These are phyloP conservation scores for Cucumis sativus DNA, from an alignment of 306 rosid genomes.

Conservation along the genomic window DNA sequence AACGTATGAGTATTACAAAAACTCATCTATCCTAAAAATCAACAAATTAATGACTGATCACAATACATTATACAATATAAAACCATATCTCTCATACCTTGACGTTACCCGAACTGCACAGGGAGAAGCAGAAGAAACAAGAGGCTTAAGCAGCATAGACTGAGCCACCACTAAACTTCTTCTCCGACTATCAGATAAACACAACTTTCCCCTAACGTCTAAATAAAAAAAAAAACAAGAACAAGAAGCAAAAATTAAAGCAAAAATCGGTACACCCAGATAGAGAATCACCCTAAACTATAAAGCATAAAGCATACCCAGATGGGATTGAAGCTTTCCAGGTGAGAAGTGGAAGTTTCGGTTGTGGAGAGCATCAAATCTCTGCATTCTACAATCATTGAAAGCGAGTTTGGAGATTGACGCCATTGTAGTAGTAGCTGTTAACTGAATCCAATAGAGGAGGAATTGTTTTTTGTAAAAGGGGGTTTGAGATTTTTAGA, in stretches of 20 bases:
- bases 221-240: constrained; percentile 1
- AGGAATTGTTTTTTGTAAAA: not conserved
- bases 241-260: not conserved
- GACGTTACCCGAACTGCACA: constrained; percentile 14
- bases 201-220: constrained; percentile 27
- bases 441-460: not conserved
- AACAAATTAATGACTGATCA: too few relatives aligned
- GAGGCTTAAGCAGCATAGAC: constrained; percentile 27
- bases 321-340: constrained; percentile 22
- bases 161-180: constrained; percentile 23
- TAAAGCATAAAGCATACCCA: constrained; percentile 30
- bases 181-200: constrained; percentile 27
- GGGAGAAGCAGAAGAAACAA: constrained; percentile 16
- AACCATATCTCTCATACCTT: constrained; percentile 24
- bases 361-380: constrained; percentile 17
- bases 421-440: constrained; percentile 30
- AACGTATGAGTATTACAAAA: not conserved
- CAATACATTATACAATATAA: too few relatives aligned
- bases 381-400: constrained; percentile 26
- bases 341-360: constrained; percentile 16
- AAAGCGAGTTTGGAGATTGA: constrained; percentile 39
- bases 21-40: not conserved
- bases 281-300: not conserved
- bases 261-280: not conserved
- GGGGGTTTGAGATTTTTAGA: not conserved